Evolutionary conservation across 192 early-diverging fungal species (phyloP).

Genomic region (Entomortierella lignicola): DNA sequence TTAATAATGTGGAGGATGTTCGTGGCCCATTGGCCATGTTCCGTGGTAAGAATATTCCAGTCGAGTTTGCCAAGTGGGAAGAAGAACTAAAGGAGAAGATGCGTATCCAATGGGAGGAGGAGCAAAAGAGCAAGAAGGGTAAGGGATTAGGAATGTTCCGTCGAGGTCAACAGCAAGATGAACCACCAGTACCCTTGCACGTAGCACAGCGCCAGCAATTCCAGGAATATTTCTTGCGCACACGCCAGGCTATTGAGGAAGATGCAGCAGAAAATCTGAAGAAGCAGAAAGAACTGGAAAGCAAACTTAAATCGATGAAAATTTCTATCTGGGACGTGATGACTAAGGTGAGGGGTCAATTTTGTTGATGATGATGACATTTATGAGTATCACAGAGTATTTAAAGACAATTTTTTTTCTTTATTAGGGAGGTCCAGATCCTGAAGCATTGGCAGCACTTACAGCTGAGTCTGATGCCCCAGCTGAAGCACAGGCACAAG

Average conservation of each 20-base stretch:
- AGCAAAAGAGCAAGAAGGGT: slow-evolving; percentile 64
- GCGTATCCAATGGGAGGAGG: slow-evolving; percentile 74
- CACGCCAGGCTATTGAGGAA: slow-evolving; percentile 74
- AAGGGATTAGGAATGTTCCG: slow-evolving; percentile 66
- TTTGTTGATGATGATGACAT: background rate
- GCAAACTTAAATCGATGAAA: slow-evolving; percentile 91
- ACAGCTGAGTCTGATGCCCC: slow-evolving; percentile 13
- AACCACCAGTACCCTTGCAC: slow-evolving; percentile 70
- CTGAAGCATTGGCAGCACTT: slow-evolving; percentile 38
- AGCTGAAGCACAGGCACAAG: background rate
- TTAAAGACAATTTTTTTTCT: background rate
- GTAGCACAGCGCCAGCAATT: slow-evolving; percentile 73
- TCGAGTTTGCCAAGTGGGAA: slow-evolving; percentile 77
- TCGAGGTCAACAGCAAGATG: slow-evolving; percentile 66
- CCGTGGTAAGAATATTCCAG: slow-evolving; percentile 73
- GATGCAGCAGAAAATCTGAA: slow-evolving; percentile 77
- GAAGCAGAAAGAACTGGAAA: slow-evolving; percentile 73
- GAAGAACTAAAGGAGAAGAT: slow-evolving; percentile 71
- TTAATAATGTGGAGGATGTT: slow-evolving; percentile 82
- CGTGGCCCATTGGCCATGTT: slow-evolving; percentile 78
- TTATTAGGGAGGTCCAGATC: slow-evolving; percentile 45
- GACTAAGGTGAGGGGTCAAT: slow-evolving; percentile 52
- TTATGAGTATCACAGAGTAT: background rate
- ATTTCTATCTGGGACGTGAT: slow-evolving; percentile 88
- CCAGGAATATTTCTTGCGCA: slow-evolving; percentile 72